Conservation (phyloP, 1,139 yeast species). For the Yamadazyma mexicana region DNA sequence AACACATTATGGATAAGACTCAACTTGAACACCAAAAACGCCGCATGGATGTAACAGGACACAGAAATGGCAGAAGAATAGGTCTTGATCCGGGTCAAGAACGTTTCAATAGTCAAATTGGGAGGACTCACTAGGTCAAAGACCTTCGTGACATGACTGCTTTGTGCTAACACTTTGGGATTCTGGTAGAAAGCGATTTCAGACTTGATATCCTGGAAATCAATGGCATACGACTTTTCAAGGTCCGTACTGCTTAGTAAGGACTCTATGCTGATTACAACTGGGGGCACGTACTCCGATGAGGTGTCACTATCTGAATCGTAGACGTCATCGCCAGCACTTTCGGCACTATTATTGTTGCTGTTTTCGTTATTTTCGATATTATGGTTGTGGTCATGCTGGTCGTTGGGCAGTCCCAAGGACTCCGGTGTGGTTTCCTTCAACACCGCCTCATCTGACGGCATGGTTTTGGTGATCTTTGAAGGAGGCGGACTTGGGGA, state of each 20-base stretch:
- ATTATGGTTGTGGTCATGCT: no score
- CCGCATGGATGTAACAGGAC: slow-evolving; percentile 42
- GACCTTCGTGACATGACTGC: slow-evolving; percentile 28
- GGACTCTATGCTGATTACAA: slow-evolving; percentile 7
- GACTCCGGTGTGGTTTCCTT: slow-evolving; percentile 14
- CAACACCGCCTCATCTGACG: neutral
- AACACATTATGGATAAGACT: slow-evolving; percentile 34
- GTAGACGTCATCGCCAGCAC: neutral
- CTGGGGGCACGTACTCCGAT: no score
- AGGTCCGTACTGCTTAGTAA: slow-evolving; percentile 14
- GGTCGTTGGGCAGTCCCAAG: no score
- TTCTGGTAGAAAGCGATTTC: slow-evolving; percentile 22
- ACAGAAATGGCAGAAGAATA: slow-evolving; percentile 45
- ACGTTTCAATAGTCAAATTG: slow-evolving; percentile 34
- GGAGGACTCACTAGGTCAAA: slow-evolving; percentile 41
- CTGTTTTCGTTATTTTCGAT: no score
- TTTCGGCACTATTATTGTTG: no score
- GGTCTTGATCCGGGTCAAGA: slow-evolving; percentile 39
- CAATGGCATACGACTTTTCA: slow-evolving; percentile 10
- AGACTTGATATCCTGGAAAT: slow-evolving; percentile 16
- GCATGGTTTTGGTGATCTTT: slow-evolving; percentile 10
- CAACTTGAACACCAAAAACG: slow-evolving; percentile 39
- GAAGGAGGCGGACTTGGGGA: slow-evolving; percentile 14
- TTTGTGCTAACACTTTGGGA: slow-evolving; percentile 21
- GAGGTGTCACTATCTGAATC: no score